Evolutionary conservation across 2,329 filamentous ascomycete genomes (phyloP).

Genomic region (Stachybotrys chlorohalonatus): DNA sequence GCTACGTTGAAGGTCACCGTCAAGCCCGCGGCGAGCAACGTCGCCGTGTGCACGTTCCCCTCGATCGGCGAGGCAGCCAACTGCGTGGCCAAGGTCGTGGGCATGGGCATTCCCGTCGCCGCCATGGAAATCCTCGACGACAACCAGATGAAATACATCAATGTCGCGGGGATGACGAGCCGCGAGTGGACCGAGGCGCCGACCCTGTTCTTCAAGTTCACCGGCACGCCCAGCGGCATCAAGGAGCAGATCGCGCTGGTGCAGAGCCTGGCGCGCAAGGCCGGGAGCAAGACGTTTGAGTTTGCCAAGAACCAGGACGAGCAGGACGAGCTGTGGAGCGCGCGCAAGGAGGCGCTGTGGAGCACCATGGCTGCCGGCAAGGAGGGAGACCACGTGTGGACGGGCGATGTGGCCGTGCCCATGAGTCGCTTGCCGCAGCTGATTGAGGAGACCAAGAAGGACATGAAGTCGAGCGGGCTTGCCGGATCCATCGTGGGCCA

Average conservation of each 20-base stretch:
- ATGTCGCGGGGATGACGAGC: conserved; percentile 55
- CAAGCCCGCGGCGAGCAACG: conserved; percentile 68
- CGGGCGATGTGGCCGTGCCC: conserved; percentile 77
- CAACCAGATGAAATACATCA: conserved; percentile 71
- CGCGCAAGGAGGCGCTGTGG: conserved; percentile 78
- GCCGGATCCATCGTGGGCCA: conserved; percentile 55
- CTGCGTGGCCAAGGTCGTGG: conserved; percentile 74
- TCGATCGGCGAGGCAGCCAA: conserved; percentile 62
- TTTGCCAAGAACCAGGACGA: conserved; percentile 65
- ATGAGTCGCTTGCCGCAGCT: conserved; percentile 65
- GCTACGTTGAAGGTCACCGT: conserved; percentile 81
- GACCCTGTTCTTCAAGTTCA: conserved; percentile 80
- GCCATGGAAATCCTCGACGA: conserved; percentile 93
- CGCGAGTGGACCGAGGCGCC: conserved; percentile 63
- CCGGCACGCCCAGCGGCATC: conserved; percentile 59
- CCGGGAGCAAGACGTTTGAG: conserved; percentile 62
- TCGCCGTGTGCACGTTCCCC: conserved; percentile 59
- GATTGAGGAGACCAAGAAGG: conserved; percentile 60
- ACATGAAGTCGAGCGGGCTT: conserved; percentile 32
- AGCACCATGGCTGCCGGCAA: conserved; percentile 60
- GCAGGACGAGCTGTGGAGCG: conserved; percentile 71
- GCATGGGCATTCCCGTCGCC: conserved; percentile 72
- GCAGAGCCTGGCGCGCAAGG: conserved; percentile 48
- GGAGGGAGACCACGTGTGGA: conserved; percentile 69
- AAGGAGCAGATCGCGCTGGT: conserved; percentile 71